Percentiles rank a stretch among this genome's conserved stretches.
phyloP scores from a whole-genome alignment of 768 basidiomycete species.

The Hygrocybe punicea region DNA sequence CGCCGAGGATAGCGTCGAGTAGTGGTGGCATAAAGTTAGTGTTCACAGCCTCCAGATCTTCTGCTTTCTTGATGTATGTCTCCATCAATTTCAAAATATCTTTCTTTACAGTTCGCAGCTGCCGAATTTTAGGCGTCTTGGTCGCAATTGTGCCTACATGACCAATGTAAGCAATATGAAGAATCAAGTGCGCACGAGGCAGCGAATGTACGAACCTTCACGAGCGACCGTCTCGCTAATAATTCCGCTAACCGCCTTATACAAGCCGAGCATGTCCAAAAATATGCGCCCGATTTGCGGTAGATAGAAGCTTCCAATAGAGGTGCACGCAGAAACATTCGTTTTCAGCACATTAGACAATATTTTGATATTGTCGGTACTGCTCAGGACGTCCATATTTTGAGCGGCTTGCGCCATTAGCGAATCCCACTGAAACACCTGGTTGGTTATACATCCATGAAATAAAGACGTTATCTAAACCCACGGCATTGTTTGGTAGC shows the following conservation, averaged over 20 bases:
- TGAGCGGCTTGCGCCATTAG: conserved; percentile 93
- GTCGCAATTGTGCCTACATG: conserved; percentile 79
- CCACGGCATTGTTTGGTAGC: conserved; percentile 89
- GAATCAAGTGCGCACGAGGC: neutral
- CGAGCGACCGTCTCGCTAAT: conserved; percentile 89
- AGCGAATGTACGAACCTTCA: conserved; percentile 53
- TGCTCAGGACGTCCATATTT: conserved; percentile 87
- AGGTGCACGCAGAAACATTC: conserved; percentile 95
- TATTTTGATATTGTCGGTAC: conserved; percentile 93
- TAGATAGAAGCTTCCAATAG: conserved; percentile 94
- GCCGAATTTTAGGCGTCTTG: conserved; percentile 93
- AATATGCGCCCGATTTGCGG: conserved; percentile 97
- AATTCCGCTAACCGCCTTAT: conserved; percentile 94
- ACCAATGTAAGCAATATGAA: conserved; percentile 3
- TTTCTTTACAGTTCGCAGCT: conserved; percentile 95
- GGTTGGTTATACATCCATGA: conserved; percentile 4
- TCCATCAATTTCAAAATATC: conserved; percentile 97
- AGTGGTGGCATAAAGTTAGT: conserved; percentile 89
- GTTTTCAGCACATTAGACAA: conserved; percentile 96
- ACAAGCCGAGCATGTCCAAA: conserved; percentile 96
- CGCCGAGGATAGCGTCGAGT: conserved; percentile 95
- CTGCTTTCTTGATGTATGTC: conserved; percentile 95
- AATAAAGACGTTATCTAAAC: conserved; percentile 24
- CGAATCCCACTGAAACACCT: conserved; percentile 77
- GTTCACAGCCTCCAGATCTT: conserved; percentile 93